Evolutionary conservation across 2,329 filamentous ascomycete species (phyloP), one percentile per base, ranked within the genome.

Genomic region (Alternaria viburni): DNA sequence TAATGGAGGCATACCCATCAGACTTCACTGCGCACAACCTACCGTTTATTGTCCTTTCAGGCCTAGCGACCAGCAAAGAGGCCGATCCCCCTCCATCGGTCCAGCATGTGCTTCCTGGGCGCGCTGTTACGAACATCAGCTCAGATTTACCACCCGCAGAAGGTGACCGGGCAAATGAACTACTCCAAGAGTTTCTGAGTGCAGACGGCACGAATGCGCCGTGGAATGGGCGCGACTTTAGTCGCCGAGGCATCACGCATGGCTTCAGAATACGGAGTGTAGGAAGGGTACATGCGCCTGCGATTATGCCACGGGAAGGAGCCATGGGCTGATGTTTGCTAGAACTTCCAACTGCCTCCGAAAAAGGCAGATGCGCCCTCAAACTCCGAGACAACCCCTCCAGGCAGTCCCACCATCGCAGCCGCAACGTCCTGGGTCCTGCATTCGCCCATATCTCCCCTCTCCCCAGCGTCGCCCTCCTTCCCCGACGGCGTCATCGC

Each of bases 401-500:
- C 89, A 12, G 65, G 71, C 25, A 78, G 88, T 66, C 86, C 85
- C 70, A 86, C 87, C 36, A 82, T 81, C 64, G 81, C 85, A 58
- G 81, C 85, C 71, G 76, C 73, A 43, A 73, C 73, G 15, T 76
- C 75, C 51, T 82, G 80, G 62, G 83, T 89, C n/a, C 83, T 97
- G 5, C 95, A 98, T 79, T 98, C 96, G 12, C 93, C 94, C 2
- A 89, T 97, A 69, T 98, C 96, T 3, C 96, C 95, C 1, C 85
- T 98, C 28, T 96, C 92, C 43, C 93, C 94, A 4, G 87, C 86
- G 8, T 97, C 95, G 8, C 85, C 89, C 3, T 86, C 96, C 3
- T 98, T 96, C 76, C 94, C 95, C 8, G 96, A 98, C 81, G 96
- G 95, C 5, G 83, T 97, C 62, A 89, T 97, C 77, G 89, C 93